Conservation (phyloP, 2,329 filamentous ascomycete species). For the Bipolaris sorokiniana region DNA sequence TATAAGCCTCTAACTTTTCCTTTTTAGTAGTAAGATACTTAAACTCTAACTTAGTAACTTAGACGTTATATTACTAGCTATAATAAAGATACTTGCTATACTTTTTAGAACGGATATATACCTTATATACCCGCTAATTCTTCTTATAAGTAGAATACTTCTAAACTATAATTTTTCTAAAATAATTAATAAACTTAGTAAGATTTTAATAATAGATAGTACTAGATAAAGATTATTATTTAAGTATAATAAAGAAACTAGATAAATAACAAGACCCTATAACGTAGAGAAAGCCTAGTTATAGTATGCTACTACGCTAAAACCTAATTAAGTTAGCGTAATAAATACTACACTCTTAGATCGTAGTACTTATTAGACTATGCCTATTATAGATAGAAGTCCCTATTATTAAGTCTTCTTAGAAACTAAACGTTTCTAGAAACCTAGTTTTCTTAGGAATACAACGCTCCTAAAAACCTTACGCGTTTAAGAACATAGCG, state of each 20-base stretch:
- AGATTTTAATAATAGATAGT: not conserved
- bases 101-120: not conserved
- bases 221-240: not conserved
- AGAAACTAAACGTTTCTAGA: too few species aligned
- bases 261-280: not conserved
- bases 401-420: too few species aligned
- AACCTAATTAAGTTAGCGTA: too few species aligned
- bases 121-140: not conserved
- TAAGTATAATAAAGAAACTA: not conserved
- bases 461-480: too few species aligned
- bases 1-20: not conserved
- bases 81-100: conserved; percentile 3
- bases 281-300: too few species aligned
- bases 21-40: not conserved
- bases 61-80: not conserved
- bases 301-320: too few species aligned
- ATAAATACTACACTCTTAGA: too few species aligned
- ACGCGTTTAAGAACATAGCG: too few species aligned
- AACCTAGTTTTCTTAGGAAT: too few species aligned
- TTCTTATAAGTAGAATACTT: not conserved
- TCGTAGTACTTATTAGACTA: too few species aligned
- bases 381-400: too few species aligned
- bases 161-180: not conserved
- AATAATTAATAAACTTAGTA: not conserved
- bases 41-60: conserved; percentile 1